phyloP scores from a whole-genome alignment of 768 basidiomycete genomes.

The Amanita thiersii region DNA sequence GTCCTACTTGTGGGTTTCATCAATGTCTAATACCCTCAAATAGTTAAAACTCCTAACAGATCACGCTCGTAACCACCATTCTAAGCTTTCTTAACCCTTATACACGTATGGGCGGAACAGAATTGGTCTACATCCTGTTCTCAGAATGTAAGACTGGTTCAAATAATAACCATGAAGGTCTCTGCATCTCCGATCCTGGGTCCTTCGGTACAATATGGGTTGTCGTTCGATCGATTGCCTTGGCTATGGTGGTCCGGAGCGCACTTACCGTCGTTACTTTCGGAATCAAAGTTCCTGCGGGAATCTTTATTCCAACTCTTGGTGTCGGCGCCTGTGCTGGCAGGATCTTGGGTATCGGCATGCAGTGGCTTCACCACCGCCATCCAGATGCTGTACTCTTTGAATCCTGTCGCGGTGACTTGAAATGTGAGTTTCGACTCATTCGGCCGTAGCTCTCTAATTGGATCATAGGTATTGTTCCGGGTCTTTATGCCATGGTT shows the following conservation, averaged over 20 bases:
- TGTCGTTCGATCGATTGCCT: conserved; percentile 55
- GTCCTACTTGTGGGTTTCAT: conserved; percentile 60
- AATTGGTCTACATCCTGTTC: conserved; percentile 89
- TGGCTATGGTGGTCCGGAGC: conserved; percentile 78
- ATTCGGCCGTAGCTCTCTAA: neutral
- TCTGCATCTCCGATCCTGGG: conserved; percentile 65
- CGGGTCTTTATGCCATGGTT: conserved; percentile 92
- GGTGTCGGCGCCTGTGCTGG: conserved; percentile 94
- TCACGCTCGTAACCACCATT: conserved; percentile 68
- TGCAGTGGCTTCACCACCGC: conserved; percentile 68
- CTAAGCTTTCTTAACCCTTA: conserved; percentile 86
- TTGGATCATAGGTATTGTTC: conserved; percentile 48
- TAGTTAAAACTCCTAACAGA: conserved; percentile 29
- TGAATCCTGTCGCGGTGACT: conserved; percentile 51
- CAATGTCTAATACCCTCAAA: neutral
- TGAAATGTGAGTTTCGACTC: conserved; percentile 43
- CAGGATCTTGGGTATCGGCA: conserved; percentile 70
- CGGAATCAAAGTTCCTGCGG: conserved; percentile 86
- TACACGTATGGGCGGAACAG: conserved; percentile 90
- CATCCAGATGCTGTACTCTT: conserved; percentile 60
- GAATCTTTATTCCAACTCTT: conserved; percentile 95
- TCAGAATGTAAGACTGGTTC: conserved; percentile 69
- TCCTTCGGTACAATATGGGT: conserved; percentile 48
- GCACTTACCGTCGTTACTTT: conserved; percentile 82
- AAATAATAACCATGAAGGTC: conserved; percentile 45